phyloP scores from a whole-genome alignment of 1,284 basidiomycete genomes.

The Grifola frondosa region DNA sequence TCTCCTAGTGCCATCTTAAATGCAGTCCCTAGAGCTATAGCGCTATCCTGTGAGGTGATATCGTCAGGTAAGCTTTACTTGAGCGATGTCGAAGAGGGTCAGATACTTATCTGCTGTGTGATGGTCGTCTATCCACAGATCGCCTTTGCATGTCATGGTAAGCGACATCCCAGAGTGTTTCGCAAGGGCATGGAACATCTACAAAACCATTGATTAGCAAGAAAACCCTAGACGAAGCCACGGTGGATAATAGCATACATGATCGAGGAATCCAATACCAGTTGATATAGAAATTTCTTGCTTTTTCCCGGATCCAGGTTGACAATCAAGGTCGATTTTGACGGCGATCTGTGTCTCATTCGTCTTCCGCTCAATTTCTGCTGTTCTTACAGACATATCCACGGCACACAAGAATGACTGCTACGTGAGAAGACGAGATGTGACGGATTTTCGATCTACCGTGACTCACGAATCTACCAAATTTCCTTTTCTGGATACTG shows the following conservation, averaged over 20 bases:
- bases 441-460: too few species aligned
- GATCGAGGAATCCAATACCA: conserved; percentile 97
- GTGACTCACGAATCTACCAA: too few species aligned
- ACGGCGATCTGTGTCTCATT: conserved; percentile 92
- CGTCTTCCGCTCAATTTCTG: conserved; percentile 83
- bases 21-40: conserved; percentile 89
- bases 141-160: conserved; percentile 88
- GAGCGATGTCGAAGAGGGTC: conserved; percentile 9
- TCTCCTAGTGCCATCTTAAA: conserved; percentile 97
- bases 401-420: too few species aligned
- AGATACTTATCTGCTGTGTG: conserved; percentile 91
- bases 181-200: conserved; percentile 96
- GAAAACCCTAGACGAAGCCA: conserved; percentile 3
- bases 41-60: conserved; percentile 77
- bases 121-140: conserved; percentile 98
- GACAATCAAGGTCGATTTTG: conserved; percentile 80
- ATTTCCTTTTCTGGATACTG: too few species aligned
- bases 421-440: not conserved
- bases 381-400: conserved; percentile 63
- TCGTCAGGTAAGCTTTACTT: conserved; percentile 10
- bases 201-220: conserved; percentile 1
- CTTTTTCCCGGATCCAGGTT: conserved; percentile 54
- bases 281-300: conserved; percentile 90
- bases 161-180: conserved; percentile 94
- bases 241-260: conserved; percentile 57